Percentiles rank a stretch among this genome's conserved stretches.
Evolutionary conservation across 805 yeast species (phyloP).

Genomic region (Candida michaelii): DNA sequence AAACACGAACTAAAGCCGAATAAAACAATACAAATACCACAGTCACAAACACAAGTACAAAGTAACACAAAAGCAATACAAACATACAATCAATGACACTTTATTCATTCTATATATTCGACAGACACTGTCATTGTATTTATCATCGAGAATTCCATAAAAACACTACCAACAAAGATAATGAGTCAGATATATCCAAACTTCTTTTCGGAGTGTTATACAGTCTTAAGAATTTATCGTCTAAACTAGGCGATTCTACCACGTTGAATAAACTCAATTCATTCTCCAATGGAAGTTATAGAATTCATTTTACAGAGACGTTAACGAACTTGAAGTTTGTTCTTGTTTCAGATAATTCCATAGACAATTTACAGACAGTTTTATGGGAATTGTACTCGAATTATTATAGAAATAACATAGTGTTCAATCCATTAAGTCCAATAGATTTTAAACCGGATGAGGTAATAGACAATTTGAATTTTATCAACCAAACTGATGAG

Average conservation of each 20-base stretch:
- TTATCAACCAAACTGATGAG: slow-evolving; percentile 55
- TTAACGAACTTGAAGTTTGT: slow-evolving; percentile 77
- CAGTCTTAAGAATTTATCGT: slow-evolving; percentile 73
- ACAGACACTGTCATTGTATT: slow-evolving; percentile 87
- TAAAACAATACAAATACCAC: too few relatives aligned
- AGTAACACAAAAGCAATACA: background rate
- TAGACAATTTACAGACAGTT: slow-evolving; percentile 54
- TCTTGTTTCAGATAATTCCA: slow-evolving; percentile 62
- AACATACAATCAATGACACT: slow-evolving; percentile 4
- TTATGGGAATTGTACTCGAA: slow-evolving; percentile 60
- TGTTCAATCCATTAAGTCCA: slow-evolving; percentile 52
- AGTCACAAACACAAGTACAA: too few relatives aligned
- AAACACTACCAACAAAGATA: slow-evolving; percentile 44
- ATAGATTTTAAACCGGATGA: slow-evolving; percentile 40
- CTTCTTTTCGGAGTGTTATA: slow-evolving; percentile 82
- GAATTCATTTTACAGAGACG: slow-evolving; percentile 79
- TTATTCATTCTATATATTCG: slow-evolving; percentile 84
- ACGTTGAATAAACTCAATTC: slow-evolving; percentile 42
- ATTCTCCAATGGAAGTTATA: slow-evolving; percentile 70
- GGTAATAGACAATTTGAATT: slow-evolving; percentile 56
- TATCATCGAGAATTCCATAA: slow-evolving; percentile 62
- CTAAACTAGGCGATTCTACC: slow-evolving; percentile 45
- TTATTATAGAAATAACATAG: slow-evolving; percentile 59
- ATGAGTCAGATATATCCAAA: slow-evolving; percentile 71
- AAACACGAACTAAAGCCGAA: too few relatives aligned